Evolutionary conservation across 169 alveolate genomes (phyloP).

Genomic region (Cyclospora cayetanensis): DNA sequence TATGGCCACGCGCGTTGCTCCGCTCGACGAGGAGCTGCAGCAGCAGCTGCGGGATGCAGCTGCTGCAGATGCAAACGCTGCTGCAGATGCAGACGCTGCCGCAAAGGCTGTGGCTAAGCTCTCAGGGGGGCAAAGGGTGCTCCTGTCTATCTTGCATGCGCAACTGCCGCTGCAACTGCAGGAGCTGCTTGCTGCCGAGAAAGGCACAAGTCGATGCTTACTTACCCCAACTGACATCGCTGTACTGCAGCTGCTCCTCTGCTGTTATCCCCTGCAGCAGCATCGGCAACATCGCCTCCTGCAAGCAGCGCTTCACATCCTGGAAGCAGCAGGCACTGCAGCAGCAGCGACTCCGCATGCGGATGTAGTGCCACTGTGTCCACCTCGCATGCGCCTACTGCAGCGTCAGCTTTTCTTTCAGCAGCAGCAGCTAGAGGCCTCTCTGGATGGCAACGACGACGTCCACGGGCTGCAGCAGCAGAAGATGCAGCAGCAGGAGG

Average conservation of each 20-base stretch:
- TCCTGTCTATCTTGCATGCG: not conserved
- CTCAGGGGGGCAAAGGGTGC: not conserved
- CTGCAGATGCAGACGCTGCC: not conserved
- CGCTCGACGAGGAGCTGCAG: conserved; percentile 31
- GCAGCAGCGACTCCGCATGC: conserved; percentile 41
- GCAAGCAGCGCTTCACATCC: not conserved
- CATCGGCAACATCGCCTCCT: conserved; percentile 14
- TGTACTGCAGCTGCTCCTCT: conserved; percentile 25
- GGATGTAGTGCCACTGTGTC: not conserved
- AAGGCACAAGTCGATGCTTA: not conserved
- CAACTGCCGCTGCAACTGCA: conserved; percentile 1
- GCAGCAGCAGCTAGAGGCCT: not conserved
- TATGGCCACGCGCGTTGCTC: conserved; percentile 3
- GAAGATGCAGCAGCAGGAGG: not conserved
- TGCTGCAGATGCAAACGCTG: not conserved
- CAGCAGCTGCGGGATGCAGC: not conserved
- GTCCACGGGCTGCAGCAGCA: conserved; percentile 34
- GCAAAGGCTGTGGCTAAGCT: not conserved
- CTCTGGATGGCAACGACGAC: no score
- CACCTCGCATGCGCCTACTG: not conserved
- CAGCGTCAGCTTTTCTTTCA: not conserved
- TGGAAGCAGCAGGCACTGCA: conserved; percentile 26
- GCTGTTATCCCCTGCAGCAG: conserved; percentile 36
- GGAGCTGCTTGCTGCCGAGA: not conserved
- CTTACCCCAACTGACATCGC: not conserved